Conservation (phyloP, 495 filamentous ascomycete genomes). For the Penicillium roqueforti region DNA sequence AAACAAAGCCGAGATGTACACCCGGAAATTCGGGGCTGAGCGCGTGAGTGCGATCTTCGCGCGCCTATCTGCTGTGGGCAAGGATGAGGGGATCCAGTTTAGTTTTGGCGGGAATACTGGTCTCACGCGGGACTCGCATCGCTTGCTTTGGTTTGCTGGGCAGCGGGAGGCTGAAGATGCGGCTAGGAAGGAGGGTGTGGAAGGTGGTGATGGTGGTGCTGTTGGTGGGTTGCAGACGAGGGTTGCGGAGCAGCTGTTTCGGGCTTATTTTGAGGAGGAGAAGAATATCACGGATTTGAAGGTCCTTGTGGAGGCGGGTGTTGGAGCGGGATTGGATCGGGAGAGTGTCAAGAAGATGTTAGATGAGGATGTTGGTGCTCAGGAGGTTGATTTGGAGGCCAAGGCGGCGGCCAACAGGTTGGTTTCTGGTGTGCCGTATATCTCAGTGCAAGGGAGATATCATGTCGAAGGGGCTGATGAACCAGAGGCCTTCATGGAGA, state of each 20-base stretch:
- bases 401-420: conserved; percentile 50
- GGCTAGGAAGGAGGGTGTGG: conserved; percentile 11
- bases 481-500: conserved; percentile 48
- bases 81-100: conserved; percentile 66
- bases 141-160: conserved; percentile 66
- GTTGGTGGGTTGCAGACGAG: conserved; percentile 51
- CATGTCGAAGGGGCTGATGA: conserved; percentile 64
- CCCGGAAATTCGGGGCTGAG: conserved; percentile 55
- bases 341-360: conserved; percentile 59
- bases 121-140: conserved; percentile 73
- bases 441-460: conserved; percentile 61
- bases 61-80: conserved; percentile 55
- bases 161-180: conserved; percentile 46
- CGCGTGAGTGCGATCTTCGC: conserved; percentile 52
- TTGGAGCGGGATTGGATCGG: conserved; percentile 59
- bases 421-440: conserved; percentile 72
- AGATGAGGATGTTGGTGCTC: conserved; percentile 54
- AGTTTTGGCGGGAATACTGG: conserved; percentile 68
- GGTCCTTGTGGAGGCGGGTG: conserved; percentile 56
- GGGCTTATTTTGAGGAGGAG: conserved; percentile 71
- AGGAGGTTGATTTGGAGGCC: conserved; percentile 68
- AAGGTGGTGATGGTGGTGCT: neutral
- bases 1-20: conserved; percentile 55
- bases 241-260: conserved; percentile 66
- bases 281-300: conserved; percentile 67